Conservation (phyloP, 768 basidiomycete species). For the Serendipita sp. region DNA sequence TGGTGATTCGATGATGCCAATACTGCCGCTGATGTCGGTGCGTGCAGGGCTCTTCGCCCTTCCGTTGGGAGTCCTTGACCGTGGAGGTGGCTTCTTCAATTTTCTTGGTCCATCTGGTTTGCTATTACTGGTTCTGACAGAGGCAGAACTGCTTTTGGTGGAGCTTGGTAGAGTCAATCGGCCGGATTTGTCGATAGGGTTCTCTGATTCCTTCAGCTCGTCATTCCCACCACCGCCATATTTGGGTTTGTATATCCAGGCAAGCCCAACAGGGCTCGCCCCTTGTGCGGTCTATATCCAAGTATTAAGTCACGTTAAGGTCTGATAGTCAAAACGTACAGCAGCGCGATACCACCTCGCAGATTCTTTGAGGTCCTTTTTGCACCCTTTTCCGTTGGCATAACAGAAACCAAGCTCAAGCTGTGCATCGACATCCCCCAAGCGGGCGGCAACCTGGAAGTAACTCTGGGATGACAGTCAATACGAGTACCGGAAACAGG, state of each 20-base stretch:
- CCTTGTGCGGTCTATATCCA: conserved; percentile 42
- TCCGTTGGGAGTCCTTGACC: not conserved
- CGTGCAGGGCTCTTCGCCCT: not conserved
- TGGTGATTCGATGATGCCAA: not conserved
- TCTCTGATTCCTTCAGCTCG: not conserved
- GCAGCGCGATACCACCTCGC: conserved; percentile 87
- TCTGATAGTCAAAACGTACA: conserved; percentile 23
- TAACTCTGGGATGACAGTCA: conserved; percentile 40
- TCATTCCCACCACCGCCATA: conserved; percentile 20
- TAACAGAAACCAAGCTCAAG: conserved; percentile 72
- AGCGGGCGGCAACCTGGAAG: conserved; percentile 62
- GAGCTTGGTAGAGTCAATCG: not conserved
- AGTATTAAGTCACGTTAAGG: not conserved
- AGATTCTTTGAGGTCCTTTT: conserved; percentile 72
- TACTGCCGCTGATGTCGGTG: not conserved
- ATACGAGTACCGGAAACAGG: not conserved
- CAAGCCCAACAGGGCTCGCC: conserved; percentile 63
- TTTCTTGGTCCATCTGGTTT: not conserved
- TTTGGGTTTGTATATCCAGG: conserved; percentile 88
- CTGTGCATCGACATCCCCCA: conserved; percentile 81
- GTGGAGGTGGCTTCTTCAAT: not conserved
- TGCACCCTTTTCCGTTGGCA: conserved; percentile 74
- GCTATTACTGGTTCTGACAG: not conserved
- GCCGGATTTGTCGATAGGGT: not conserved
- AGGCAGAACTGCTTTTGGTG: not conserved